These are phyloP conservation scores for Cryptococcus hybrid DNA, from an alignment of 1,284 basidiomycete species.

Conservation along the genomic window DNA sequence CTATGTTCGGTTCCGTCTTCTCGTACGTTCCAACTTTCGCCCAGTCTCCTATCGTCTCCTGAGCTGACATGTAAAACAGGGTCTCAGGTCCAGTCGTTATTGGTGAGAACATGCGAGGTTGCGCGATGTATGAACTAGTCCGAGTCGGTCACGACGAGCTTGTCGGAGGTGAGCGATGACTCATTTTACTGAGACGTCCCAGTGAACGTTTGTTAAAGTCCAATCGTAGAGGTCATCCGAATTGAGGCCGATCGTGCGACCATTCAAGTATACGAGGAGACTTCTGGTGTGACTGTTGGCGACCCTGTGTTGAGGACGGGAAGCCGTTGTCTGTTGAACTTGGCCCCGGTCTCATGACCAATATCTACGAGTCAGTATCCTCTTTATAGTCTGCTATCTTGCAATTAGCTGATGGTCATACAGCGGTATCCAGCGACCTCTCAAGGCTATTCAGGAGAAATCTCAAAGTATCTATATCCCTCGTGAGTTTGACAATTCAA, in stretches of 20 bases:
- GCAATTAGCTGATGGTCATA: slow-evolving; percentile 5
- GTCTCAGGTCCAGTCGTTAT: slow-evolving; percentile 97
- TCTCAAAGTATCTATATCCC: slow-evolving; percentile 99
- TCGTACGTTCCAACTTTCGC: slow-evolving; percentile 27
- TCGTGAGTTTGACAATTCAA: slow-evolving; percentile 46
- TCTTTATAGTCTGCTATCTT: neutral
- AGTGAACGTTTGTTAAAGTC: too few relatives aligned
- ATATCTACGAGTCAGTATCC: slow-evolving; percentile 75
- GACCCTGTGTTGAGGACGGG: slow-evolving; percentile 94
- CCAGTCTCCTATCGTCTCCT: too few relatives aligned
- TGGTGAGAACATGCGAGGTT: slow-evolving; percentile 93
- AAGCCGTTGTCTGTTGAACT: slow-evolving; percentile 98
- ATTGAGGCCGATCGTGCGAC: slow-evolving; percentile 97
- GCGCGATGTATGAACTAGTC: slow-evolving; percentile 94
- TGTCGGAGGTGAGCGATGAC: slow-evolving; percentile 70
- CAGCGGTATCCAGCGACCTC: slow-evolving; percentile 85
- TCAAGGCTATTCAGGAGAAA: slow-evolving; percentile 88
- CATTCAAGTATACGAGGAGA: slow-evolving; percentile 99
- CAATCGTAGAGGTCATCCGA: slow-evolving; percentile 80
- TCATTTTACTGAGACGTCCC: neutral
- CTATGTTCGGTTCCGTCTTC: slow-evolving; percentile 84
- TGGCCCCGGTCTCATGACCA: slow-evolving; percentile 95
- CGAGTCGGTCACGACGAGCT: slow-evolving; percentile 95
- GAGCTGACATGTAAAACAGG: slow-evolving; percentile 54
- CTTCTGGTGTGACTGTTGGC: slow-evolving; percentile 94